Percentiles rank a stretch among this genome's conserved stretches.
phyloP scores from a whole-genome alignment of 148 eudicot genomes.

The Vaccinium corymbosum region DNA sequence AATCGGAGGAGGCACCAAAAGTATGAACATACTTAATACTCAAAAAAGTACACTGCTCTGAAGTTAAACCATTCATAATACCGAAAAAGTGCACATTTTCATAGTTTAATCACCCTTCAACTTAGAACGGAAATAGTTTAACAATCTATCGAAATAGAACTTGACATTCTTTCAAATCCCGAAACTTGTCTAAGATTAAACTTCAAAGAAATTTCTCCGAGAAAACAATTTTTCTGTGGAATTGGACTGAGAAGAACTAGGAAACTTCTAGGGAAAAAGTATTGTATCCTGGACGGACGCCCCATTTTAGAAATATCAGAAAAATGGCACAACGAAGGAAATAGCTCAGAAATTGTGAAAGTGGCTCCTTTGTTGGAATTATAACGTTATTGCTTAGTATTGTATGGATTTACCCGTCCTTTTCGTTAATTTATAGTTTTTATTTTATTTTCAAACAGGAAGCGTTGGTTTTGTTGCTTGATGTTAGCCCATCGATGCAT shows the following conservation, averaged over 20 bases:
- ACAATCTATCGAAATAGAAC: not conserved
- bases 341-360: not conserved
- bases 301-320: not conserved
- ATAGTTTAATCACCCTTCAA: too few relatives aligned
- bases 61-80: too few relatives aligned
- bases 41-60: too few relatives aligned
- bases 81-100: too few relatives aligned
- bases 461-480: constrained; percentile 69
- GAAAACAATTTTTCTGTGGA: too few relatives aligned
- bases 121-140: too few relatives aligned
- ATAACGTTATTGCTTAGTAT: not conserved
- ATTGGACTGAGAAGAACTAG: not conserved
- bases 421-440: not conserved
- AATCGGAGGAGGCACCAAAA: too few relatives aligned
- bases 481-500: constrained; percentile 92
- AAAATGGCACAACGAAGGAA: not conserved
- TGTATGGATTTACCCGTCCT: not conserved
- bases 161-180: too few relatives aligned
- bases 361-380: not conserved
- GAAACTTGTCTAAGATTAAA: too few relatives aligned
- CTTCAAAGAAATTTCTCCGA: too few relatives aligned
- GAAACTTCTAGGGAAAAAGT: not conserved
- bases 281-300: too few relatives aligned
- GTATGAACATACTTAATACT: too few relatives aligned
- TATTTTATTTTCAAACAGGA: constrained; percentile 42